Percentiles rank a stretch among this genome's conserved stretches.
phyloP scores from a whole-genome alignment of 306 rosid species.

The Inga oerstediana region DNA sequence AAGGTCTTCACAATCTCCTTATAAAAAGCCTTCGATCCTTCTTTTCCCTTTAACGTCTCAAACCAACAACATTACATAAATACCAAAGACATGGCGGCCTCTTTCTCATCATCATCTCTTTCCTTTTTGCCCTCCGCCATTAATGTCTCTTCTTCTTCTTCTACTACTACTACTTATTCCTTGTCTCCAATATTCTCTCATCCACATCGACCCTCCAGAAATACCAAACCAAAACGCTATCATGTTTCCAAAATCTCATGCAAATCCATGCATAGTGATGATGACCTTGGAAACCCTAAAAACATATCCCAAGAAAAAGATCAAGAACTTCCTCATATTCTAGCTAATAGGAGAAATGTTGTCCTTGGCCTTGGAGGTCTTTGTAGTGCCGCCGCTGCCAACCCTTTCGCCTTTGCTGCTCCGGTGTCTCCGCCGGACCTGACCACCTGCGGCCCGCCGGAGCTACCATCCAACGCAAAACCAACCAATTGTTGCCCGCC shows the following conservation, averaged over 20 bases:
- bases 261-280: conserved; percentile 19
- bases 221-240: conserved; percentile 23
- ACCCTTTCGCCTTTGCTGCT: conserved; percentile 56
- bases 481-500: conserved; percentile 79
- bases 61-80: not conserved
- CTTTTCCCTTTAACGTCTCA: not conserved
- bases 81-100: conserved; percentile 37
- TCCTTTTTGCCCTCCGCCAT: not conserved
- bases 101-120: conserved; percentile 26
- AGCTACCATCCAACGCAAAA: conserved; percentile 40
- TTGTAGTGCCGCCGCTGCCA: conserved; percentile 47
- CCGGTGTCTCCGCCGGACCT: conserved; percentile 62
- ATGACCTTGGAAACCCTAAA: conserved; percentile 24
- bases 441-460: conserved; percentile 55
- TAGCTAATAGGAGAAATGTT: conserved; percentile 55
- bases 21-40: conserved; percentile 11
- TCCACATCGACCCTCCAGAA: not conserved
- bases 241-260: conserved; percentile 32
- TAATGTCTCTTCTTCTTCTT: not conserved
- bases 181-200: conserved; percentile 19
- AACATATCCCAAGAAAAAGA: not conserved
- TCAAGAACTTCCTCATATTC: conserved; percentile 3
- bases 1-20: conserved; percentile 2
- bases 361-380: conserved; percentile 73
- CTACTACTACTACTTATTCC: conserved; percentile 27